phyloP scores from a whole-genome alignment of 108 stramenopile species.

The Pseudonitzschia pungens region DNA sequence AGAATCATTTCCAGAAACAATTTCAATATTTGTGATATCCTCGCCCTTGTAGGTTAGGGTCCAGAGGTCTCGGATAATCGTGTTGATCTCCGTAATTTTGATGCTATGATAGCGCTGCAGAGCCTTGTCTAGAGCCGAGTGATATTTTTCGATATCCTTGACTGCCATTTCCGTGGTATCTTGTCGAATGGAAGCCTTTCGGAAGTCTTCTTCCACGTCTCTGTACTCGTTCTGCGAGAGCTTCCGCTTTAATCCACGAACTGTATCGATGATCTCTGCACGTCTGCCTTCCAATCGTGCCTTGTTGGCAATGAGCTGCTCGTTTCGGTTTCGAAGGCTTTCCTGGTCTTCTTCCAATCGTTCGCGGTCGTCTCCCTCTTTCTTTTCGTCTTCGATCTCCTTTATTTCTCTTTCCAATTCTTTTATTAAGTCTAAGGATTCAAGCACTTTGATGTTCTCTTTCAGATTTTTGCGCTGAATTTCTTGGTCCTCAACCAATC shows the following conservation, averaged over 20 bases:
- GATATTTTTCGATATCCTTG: slow-evolving; percentile 91
- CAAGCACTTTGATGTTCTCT: slow-evolving; percentile 66
- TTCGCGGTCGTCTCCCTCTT: slow-evolving; percentile 46
- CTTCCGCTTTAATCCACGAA: slow-evolving; percentile 58
- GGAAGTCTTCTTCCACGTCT: slow-evolving; percentile 87
- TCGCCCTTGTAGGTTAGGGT: slow-evolving; percentile 94
- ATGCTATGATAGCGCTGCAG: slow-evolving; percentile 88
- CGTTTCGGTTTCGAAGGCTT: slow-evolving; percentile 30
- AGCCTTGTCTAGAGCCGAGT: slow-evolving; percentile 87
- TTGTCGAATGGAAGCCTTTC: slow-evolving; percentile 78
- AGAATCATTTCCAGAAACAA: slow-evolving; percentile 88
- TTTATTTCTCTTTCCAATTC: slow-evolving; percentile 40
- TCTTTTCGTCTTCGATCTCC: slow-evolving; percentile 36
- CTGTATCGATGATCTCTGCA: slow-evolving; percentile 58
- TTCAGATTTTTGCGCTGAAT: slow-evolving; percentile 62
- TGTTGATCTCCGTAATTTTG: slow-evolving; percentile 98
- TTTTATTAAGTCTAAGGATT: slow-evolving; percentile 17
- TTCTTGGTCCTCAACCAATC: slow-evolving; percentile 66
- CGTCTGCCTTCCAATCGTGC: slow-evolving; percentile 61
- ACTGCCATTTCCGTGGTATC: slow-evolving; percentile 93
- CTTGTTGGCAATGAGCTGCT: slow-evolving; percentile 29
- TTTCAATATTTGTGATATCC: slow-evolving; percentile 96
- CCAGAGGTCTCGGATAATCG: slow-evolving; percentile 97
- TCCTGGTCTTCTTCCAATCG: slow-evolving; percentile 38
- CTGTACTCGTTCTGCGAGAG: slow-evolving; percentile 70